Conservation (phyloP, 306 rosid species). For the Malus sylvestris region DNA sequence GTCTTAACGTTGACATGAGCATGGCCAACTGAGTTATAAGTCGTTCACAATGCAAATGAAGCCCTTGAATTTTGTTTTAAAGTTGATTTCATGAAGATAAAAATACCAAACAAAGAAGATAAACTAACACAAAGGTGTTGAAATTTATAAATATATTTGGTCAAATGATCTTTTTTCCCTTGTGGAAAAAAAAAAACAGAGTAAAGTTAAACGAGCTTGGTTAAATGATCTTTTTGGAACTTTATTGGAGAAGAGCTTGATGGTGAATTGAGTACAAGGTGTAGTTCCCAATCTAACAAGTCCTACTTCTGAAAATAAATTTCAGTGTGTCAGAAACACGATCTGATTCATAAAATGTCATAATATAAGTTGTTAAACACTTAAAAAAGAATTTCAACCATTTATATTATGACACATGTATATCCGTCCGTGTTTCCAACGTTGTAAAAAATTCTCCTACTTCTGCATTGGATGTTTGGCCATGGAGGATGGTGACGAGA, state of each 20-base stretch:
- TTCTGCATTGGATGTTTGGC: background rate
- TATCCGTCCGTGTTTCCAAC: too few species aligned
- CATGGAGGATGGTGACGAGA: slow-evolving; percentile 43
- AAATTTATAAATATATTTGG: background rate
- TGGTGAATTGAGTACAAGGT: background rate
- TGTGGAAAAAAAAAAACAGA: background rate
- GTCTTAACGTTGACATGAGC: fast-evolving
- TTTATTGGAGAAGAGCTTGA: background rate
- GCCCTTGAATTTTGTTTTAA: background rate
- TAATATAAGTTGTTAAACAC: too few species aligned
- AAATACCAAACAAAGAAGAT: background rate
- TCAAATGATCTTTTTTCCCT: background rate
- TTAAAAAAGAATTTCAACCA: too few species aligned
- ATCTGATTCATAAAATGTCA: too few species aligned
- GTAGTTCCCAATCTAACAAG: background rate
- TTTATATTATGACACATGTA: too few species aligned
- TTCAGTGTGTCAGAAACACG: too few species aligned
- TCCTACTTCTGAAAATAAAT: background rate
- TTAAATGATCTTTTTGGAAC: background rate
- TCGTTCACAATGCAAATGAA: background rate
- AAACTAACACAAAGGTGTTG: background rate
- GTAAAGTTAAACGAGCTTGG: background rate
- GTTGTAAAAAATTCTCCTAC: too few species aligned
- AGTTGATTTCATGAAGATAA: background rate
- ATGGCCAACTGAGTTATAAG: too few species aligned